These are phyloP conservation scores for Alternaria ethzedia DNA, from an alignment of 2,329 filamentous ascomycete species.

Conservation along the genomic window DNA sequence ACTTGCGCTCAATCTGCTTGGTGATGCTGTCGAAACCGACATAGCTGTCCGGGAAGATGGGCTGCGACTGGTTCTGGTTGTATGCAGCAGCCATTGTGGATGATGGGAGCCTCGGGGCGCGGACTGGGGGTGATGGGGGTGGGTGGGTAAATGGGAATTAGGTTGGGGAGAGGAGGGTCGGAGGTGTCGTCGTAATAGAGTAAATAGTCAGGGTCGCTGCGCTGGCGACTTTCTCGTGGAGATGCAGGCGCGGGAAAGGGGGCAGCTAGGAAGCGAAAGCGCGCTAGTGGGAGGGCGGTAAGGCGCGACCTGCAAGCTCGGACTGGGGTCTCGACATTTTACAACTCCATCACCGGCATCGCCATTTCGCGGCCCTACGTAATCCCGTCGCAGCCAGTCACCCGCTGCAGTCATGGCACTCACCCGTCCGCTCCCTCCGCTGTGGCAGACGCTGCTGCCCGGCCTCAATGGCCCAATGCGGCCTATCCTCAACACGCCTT, in stretches of 20 bases:
- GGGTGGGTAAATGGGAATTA: constrained; percentile 6
- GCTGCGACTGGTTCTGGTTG: constrained; percentile 62
- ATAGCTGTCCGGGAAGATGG: constrained; percentile 90
- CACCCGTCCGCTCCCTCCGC: constrained; percentile 50
- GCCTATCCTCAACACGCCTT: constrained; percentile 48
- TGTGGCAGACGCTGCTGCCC: constrained; percentile 62
- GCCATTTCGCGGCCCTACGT: constrained; percentile 7
- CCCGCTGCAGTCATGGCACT: constrained; percentile 40
- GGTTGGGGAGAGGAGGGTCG: constrained; percentile 18
- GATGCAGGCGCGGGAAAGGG: constrained; percentile 48
- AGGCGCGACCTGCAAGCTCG: constrained; percentile 33
- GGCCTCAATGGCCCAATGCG: constrained; percentile 51
- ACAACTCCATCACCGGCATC: constrained; percentile 34
- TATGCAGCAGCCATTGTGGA: constrained; percentile 69
- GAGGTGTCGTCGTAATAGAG: constrained; percentile 25
- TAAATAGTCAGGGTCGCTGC: constrained; percentile 43
- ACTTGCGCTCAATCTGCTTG: constrained; percentile 98
- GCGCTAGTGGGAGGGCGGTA: constrained; percentile 36
- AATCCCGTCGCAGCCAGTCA: constrained; percentile 5
- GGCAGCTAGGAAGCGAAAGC: constrained; percentile 48
- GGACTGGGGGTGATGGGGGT: constrained; percentile 13
- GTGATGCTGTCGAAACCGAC: constrained; percentile 99
- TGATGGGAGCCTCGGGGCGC: constrained; percentile 32
- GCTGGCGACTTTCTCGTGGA: constrained; percentile 47
- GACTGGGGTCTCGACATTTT: constrained; percentile 33